Base-by-base conservation (phyloP, 1,139 yeast species). In the Sugiyamaella paludigena region DNA sequence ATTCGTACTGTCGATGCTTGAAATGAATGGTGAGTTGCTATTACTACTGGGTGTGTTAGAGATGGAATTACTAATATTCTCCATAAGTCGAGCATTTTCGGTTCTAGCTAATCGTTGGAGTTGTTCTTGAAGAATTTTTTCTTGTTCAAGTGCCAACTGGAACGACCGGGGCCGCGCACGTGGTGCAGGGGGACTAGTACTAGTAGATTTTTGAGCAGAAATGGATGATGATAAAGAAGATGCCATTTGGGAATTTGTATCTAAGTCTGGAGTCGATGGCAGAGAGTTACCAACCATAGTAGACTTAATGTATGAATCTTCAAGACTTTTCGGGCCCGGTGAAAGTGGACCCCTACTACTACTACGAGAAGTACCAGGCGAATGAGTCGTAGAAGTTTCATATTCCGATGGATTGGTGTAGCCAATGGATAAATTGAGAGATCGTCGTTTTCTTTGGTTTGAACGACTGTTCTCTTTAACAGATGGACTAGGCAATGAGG, bases 31-130 rank as follows among this genome's bases (percentile, higher is more conserved):
- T 12, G 6, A 16, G 35, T 7, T 24, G 15, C 24, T 39, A 13
- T 2, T 15, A 8, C 11, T 13, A n/a, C 36, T 26, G 12, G 34
- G 4, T 3, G 13, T 35, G 4, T 10, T n/a, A 16, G 15, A 6
- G 12, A 8, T 8, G 15, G 33, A 33, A 9, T 32, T 36, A n/a
- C n/a, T n/a, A 37, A 31, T 31, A 12, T 39, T 35, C 19, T 44
- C 52, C 28, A 37, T 37, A 9, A 62, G 52, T 12, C 59, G 52
- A 8, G 67, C 69, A 51, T 67, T 67, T 30, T 65, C 67, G 2
- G 62, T 47, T 10, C 70, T 60, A 5, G 71, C 71, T 27, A 66
- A 54, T 47, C 55, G 58, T 42, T 59, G 62, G 7, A 67, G 57
- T 46, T 59, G 60, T 32, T 57, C 63, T 50, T 65, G 70, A n/a